These are phyloP conservation scores for Aegilops sharonensis DNA, from an alignment of 176 grass and related monocot genomes.

Conservation along the genomic window DNA sequence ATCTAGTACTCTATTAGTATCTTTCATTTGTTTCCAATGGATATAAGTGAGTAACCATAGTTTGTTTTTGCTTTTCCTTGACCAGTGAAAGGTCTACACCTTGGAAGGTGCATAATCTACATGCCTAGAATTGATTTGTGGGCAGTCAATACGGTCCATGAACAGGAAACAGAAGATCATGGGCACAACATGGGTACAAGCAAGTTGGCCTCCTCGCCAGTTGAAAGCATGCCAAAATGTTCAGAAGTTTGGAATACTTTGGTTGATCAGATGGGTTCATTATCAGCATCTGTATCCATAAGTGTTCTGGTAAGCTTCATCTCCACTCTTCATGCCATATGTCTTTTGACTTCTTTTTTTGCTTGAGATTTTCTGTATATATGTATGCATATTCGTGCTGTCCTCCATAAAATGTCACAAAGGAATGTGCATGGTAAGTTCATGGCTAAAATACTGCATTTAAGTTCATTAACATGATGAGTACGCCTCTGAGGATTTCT, in stretches of 20 bases:
- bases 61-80: constrained; percentile 25
- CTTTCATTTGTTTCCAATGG: constrained; percentile 23
- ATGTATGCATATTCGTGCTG: background rate
- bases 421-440: constrained; percentile 9
- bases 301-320: constrained; percentile 80
- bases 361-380: background rate
- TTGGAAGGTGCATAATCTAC: constrained; percentile 88
- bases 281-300: constrained; percentile 71
- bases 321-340: constrained; percentile 1
- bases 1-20: constrained; percentile 12
- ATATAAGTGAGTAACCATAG: constrained; percentile 21
- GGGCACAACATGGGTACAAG: constrained; percentile 12
- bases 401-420: background rate
- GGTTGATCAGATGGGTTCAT: constrained; percentile 83
- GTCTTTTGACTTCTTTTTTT: constrained; percentile 2
- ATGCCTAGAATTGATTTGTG: constrained; percentile 98
- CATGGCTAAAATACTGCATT: background rate
- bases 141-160: constrained; percentile 60
- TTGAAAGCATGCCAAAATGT: constrained; percentile 23
- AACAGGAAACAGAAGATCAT: constrained; percentile 34
- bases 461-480: constrained; percentile 9
- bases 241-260: constrained; percentile 89
- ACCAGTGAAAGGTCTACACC: constrained; percentile 72
- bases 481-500: background rate
- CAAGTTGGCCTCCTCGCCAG: background rate